Percentiles rank a stretch among this genome's conserved stretches.
Conservation (phyloP, 768 basidiomycete species). For the Mycena alexandri region DNA sequence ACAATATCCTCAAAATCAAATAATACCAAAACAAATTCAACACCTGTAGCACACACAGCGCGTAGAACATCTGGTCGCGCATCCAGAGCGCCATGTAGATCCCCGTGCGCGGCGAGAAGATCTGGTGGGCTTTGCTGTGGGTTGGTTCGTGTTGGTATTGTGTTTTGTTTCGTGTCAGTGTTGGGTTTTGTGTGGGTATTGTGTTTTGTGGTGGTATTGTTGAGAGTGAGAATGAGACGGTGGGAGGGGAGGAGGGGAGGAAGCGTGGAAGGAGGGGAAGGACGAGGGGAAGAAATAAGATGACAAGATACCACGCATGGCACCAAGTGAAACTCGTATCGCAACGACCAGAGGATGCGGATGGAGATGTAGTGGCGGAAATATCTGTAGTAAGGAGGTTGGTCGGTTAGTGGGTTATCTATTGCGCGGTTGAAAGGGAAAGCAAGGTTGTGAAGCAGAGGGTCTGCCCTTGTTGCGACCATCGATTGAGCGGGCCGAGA, state of each 20-base stretch:
- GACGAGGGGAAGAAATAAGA: too few species aligned
- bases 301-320: conserved; percentile 22
- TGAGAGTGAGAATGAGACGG: too few species aligned
- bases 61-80: conserved; percentile 73
- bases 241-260: too few species aligned
- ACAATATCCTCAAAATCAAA: conserved; percentile 72
- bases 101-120: conserved; percentile 63
- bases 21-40: conserved; percentile 87
- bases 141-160: too few species aligned
- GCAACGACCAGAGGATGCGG: conserved; percentile 24
- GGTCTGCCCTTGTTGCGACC: too few species aligned
- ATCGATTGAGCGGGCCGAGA: too few species aligned
- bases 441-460: too few species aligned
- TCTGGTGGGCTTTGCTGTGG: conserved; percentile 23
- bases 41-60: conserved; percentile 69
- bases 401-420: neutral
- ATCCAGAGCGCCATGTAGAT: conserved; percentile 74
- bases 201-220: too few species aligned
- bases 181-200: too few species aligned
- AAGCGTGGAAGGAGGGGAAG: neutral
- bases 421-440: neutral
- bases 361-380: conserved; percentile 25
- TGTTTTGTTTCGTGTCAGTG: too few species aligned
- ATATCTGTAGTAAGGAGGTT: neutral
- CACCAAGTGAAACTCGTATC: conserved; percentile 19